Conservation (phyloP, 2,329 filamentous ascomycete species). For the Verticillium alfalfae region DNA sequence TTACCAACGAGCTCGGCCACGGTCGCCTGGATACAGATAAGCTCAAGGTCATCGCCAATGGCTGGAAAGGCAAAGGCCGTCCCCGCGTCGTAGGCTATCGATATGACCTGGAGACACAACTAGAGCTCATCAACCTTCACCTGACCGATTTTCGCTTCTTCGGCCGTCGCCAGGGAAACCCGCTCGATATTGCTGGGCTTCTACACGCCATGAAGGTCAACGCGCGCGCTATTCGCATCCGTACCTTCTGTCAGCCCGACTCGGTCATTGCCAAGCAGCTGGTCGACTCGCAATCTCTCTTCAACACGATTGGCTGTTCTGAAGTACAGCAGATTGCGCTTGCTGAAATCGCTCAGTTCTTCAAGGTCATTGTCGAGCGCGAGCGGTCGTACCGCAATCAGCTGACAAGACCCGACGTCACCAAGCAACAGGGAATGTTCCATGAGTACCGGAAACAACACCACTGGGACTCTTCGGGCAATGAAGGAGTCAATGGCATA, state of each 20-base stretch:
- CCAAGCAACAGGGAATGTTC: background rate
- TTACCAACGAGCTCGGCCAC: slow-evolving; percentile 46
- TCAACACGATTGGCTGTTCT: slow-evolving; percentile 41
- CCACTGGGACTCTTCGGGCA: background rate
- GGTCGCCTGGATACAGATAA: slow-evolving; percentile 48
- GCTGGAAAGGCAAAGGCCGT: slow-evolving; percentile 46
- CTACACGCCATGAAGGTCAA: slow-evolving; percentile 47
- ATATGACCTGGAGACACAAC: slow-evolving; percentile 55
- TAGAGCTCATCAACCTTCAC: slow-evolving; percentile 48
- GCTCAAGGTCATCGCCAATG: slow-evolving; percentile 44
- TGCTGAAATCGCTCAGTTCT: slow-evolving; percentile 47
- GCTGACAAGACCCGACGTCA: slow-evolving; percentile 4
- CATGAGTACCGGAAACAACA: background rate
- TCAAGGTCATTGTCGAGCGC: slow-evolving; percentile 45
- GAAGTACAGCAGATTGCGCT: slow-evolving; percentile 39
- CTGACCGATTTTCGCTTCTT: slow-evolving; percentile 49
- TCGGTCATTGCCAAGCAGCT: slow-evolving; percentile 53
- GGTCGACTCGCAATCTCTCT: slow-evolving; percentile 44
- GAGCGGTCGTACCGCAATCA: slow-evolving; percentile 25
- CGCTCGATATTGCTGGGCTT: slow-evolving; percentile 37
- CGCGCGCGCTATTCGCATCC: slow-evolving; percentile 45
- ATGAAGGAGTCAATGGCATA: background rate
- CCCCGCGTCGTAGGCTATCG: slow-evolving; percentile 52
- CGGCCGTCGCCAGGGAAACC: slow-evolving; percentile 36
- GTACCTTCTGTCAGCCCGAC: slow-evolving; percentile 54